Conservation (phyloP, 176 grass and related monocot genomes). For the Alopecurus myosuroides region DNA sequence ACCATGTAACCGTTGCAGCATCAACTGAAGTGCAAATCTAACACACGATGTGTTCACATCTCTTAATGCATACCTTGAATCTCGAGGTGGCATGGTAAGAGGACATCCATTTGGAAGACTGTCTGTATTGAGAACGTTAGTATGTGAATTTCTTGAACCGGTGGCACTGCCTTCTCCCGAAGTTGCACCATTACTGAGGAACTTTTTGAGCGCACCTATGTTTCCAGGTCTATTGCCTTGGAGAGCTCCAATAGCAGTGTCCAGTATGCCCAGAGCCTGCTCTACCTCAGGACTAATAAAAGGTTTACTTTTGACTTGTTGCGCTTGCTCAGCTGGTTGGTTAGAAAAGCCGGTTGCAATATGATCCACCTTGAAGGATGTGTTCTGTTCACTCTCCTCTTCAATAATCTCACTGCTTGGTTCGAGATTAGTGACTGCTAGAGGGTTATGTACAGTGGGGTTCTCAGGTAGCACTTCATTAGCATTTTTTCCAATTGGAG, state of each 20-base stretch:
- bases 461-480: conserved; percentile 10
- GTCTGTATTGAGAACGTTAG: conserved; percentile 4
- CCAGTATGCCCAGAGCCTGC: conserved; percentile 65
- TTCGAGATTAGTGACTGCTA: conserved; percentile 17
- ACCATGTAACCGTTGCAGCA: background rate
- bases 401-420: conserved; percentile 63
- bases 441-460: conserved; percentile 15
- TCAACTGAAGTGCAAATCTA: background rate
- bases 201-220: conserved; percentile 9
- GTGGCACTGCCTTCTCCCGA: conserved; percentile 2
- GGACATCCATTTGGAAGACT: conserved; percentile 12
- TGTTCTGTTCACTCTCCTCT: conserved; percentile 50
- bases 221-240: conserved; percentile 22
- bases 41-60: background rate
- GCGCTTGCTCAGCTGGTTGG: background rate
- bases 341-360: background rate
- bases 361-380: conserved; percentile 19
- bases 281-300: conserved; percentile 70
- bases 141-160: conserved; percentile 8
- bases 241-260: conserved; percentile 53
- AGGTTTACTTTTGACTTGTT: conserved; percentile 1
- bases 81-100: background rate
- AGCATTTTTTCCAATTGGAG: conserved; percentile 10
- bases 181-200: conserved; percentile 21
- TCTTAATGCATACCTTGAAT: conserved; percentile 58